Base-by-base conservation (phyloP, 371 early-diverging fungal species). In the Mucor saturninus region DNA sequence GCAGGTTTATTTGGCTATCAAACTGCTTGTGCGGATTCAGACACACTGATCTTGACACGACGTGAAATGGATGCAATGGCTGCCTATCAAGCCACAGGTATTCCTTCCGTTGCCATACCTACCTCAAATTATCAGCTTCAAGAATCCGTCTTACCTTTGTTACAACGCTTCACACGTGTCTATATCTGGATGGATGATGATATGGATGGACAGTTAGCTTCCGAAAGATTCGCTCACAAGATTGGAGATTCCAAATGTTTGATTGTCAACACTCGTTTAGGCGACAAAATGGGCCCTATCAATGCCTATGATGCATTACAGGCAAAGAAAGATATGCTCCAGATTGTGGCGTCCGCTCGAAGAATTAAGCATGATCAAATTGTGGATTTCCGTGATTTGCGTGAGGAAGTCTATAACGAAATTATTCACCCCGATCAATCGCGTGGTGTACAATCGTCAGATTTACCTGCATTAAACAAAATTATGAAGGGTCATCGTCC, bases 161-260 rank as follows among this genome's bases (percentile, higher is more conserved):
- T 91, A 28, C 87, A 89, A 42, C 77, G 87, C 9, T 91, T 90
- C 56, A 77, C 79, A 21, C 75, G 76, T 29, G 73, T 91, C 3
- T 90, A 91, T 54, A 37, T 91, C 21, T 91, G 91, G 91, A 59
- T 91, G n/a, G 87, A 90, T 71, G 88, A 88, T 64, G 86, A 85
- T 69, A 78, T 85, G 29, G 80, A 85, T 50, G 90, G 90, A 42
- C 80, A 84, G 14, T 73, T 83, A 21, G 84, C 86, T 3, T 83
- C 89, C 2, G 80, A 81, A 48, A 74, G 79, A 56, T 81, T 91
- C 45, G 81, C 86, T 4, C 76, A 83, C 50, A 91, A 88, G 59
- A 67, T 91, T 28, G 91, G 91, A 4, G 78, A 86, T 31, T 77
- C 83, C 21, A 76, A 86, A 30, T 86, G 87, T 59, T 62, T 79